Percentiles rank a stretch among this genome's conserved stretches.
phyloP scores from a whole-genome alignment of 164 flowering plant genomes.

The Taxillus chinensis region DNA sequence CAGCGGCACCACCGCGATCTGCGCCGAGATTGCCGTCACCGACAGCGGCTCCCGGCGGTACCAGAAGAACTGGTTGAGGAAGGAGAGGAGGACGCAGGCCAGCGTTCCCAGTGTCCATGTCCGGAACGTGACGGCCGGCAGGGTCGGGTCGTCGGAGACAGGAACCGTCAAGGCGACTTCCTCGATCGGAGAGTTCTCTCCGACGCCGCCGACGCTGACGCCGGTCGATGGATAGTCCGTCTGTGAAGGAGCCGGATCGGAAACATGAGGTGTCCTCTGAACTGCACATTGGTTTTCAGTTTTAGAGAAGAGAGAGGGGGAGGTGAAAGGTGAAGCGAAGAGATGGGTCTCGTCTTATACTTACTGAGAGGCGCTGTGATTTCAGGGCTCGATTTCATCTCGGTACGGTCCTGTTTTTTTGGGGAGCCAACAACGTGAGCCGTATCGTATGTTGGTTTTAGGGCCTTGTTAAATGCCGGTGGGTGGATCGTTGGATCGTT shows the following conservation, averaged over 20 bases:
- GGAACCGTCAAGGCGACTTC: conserved; percentile 1
- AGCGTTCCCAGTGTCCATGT: neutral
- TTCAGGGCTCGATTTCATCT: no score
- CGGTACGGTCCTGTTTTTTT: no score
- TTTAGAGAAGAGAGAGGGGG: neutral
- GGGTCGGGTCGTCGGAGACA: neutral
- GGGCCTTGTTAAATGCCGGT: no score
- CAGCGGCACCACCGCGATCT: conserved; percentile 10
- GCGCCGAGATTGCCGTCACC: conserved; percentile 5
- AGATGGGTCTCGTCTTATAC: no score
- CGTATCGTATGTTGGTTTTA: no score
- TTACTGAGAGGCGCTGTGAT: no score
- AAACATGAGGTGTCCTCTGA: neutral
- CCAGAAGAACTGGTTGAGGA: conserved; percentile 5
- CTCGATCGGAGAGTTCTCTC: neutral
- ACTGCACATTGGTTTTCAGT: neutral
- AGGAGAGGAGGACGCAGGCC: conserved; percentile 1
- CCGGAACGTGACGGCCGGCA: neutral
- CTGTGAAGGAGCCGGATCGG: no score
- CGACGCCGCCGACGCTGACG: no score
- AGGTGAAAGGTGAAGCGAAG: neutral
- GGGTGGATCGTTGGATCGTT: no score
- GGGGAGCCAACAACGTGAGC: no score
- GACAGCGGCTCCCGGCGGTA: conserved; percentile 8
- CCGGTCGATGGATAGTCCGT: no score